A percentile compares a stretch with the other conserved stretches of the same genome.
Evolutionary conservation across 139 green algal genomes (phyloP).

Genomic region (Asterochloris sp.): DNA sequence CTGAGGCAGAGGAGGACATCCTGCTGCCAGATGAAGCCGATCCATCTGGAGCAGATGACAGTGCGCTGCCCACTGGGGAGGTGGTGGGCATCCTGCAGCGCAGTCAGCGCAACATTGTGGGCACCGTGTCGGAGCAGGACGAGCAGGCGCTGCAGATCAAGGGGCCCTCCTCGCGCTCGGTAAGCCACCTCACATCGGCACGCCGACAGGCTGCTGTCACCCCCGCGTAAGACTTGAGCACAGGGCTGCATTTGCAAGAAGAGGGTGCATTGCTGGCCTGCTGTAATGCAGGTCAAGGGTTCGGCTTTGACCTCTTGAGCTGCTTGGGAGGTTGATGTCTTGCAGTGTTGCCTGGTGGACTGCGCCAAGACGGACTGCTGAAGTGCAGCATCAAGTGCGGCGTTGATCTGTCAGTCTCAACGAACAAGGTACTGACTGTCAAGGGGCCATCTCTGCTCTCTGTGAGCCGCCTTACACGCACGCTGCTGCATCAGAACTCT

Average conservation of each 20-base stretch:
- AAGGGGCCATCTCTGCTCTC: too few relatives aligned
- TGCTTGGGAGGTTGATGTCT: background rate
- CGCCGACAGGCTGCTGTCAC: too few relatives aligned
- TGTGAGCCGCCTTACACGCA: too few relatives aligned
- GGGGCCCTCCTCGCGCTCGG: background rate
- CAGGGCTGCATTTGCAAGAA: background rate
- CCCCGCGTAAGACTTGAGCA: background rate
- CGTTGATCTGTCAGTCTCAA: too few relatives aligned
- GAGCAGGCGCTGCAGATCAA: slow-evolving; percentile 20
- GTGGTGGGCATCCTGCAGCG: slow-evolving; percentile 31
- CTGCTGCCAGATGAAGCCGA: background rate
- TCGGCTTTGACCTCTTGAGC: background rate
- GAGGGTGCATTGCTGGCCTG: background rate
- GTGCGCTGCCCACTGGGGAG: slow-evolving; percentile 16
- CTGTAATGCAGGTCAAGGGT: background rate
- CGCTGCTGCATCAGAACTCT: too few relatives aligned
- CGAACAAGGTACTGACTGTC: too few relatives aligned
- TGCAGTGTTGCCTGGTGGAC: background rate
- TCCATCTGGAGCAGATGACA: background rate
- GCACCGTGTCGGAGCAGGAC: slow-evolving; percentile 31
- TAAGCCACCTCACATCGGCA: background rate
- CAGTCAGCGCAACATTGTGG: slow-evolving; percentile 29
- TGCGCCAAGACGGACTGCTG: background rate
- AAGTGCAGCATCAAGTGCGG: too few relatives aligned
- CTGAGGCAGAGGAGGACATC: background rate